phyloP scores from a whole-genome alignment of 768 basidiomycete species.

The Tylopilus subfusipes region DNA sequence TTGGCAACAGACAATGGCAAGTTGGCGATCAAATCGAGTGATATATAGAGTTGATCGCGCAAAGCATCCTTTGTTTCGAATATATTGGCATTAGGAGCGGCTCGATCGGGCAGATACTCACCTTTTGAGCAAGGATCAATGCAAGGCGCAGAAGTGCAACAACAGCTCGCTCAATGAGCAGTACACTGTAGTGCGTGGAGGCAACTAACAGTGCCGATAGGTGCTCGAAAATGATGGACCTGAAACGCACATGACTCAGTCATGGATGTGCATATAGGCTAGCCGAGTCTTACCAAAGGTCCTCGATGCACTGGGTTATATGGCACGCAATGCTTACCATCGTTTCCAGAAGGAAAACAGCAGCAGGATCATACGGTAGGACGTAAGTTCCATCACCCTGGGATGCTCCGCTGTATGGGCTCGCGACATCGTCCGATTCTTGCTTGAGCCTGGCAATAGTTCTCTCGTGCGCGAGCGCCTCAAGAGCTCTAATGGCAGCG shows the following conservation, averaged over 20 bases:
- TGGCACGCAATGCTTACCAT: slow-evolving; percentile 89
- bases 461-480: slow-evolving; percentile 86
- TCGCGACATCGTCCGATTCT: slow-evolving; percentile 56
- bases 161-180: slow-evolving; percentile 92
- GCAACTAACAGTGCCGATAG: slow-evolving; percentile 75
- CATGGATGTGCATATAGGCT: background rate
- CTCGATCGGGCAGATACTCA: slow-evolving; percentile 30
- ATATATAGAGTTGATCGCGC: slow-evolving; percentile 92
- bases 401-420: slow-evolving; percentile 31
- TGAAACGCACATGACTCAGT: slow-evolving; percentile 30
- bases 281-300: slow-evolving; percentile 68
- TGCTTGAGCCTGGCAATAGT: slow-evolving; percentile 77
- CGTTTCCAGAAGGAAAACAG: slow-evolving; percentile 90
- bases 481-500: slow-evolving; percentile 81
- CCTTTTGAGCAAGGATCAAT: slow-evolving; percentile 75
- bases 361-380: slow-evolving; percentile 91
- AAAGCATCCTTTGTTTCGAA: slow-evolving; percentile 55
- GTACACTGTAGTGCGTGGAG: slow-evolving; percentile 77
- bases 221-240: slow-evolving; percentile 95
- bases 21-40: slow-evolving; percentile 84
- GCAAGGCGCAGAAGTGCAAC: slow-evolving; percentile 86
- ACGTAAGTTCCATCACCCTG: slow-evolving; percentile 47
- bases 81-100: background rate
- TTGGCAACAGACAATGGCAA: slow-evolving; percentile 73
- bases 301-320: slow-evolving; percentile 73